Evolutionary conservation across 768 basidiomycete genomes (phyloP).

Genomic region (Pleurotus tuber-regium): DNA sequence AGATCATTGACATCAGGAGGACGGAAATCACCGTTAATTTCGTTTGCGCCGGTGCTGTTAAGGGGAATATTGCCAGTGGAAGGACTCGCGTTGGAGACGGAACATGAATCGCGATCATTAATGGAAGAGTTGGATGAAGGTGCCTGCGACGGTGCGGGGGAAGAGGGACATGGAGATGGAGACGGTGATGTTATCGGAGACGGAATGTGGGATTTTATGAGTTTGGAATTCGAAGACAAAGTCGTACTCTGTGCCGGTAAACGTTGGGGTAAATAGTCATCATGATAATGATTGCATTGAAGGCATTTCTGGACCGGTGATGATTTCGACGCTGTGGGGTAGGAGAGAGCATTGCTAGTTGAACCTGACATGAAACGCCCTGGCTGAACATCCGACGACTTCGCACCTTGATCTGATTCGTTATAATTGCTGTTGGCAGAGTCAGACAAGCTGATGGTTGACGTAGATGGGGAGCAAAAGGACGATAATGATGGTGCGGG

Average conservation of each 20-base stretch:
- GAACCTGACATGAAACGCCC: background rate
- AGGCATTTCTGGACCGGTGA: background rate
- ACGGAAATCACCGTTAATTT: constrained; percentile 7
- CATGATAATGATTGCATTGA: background rate
- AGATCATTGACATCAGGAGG: background rate
- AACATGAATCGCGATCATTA: background rate
- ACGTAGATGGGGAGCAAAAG: constrained; percentile 1
- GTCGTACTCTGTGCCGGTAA: background rate
- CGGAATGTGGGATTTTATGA: constrained; percentile 16
- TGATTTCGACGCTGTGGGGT: background rate
- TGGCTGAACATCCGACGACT: background rate
- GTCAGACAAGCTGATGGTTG: constrained; percentile 4
- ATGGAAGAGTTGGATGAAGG: background rate
- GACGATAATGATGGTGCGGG: constrained; percentile 3
- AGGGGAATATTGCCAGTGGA: background rate
- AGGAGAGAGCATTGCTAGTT: background rate
- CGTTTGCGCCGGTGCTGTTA: background rate
- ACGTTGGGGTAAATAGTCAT: too few species aligned
- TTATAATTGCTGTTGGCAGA: background rate
- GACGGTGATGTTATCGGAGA: constrained; percentile 10
- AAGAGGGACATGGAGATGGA: constrained; percentile 8
- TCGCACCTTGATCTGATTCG: constrained; percentile 6
- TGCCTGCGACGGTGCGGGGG: constrained; percentile 6
- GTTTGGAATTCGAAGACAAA: background rate
- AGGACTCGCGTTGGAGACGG: background rate